Evolutionary conservation across 805 yeast genomes (phyloP).

Genomic region (Cephaloascus fragrans): DNA sequence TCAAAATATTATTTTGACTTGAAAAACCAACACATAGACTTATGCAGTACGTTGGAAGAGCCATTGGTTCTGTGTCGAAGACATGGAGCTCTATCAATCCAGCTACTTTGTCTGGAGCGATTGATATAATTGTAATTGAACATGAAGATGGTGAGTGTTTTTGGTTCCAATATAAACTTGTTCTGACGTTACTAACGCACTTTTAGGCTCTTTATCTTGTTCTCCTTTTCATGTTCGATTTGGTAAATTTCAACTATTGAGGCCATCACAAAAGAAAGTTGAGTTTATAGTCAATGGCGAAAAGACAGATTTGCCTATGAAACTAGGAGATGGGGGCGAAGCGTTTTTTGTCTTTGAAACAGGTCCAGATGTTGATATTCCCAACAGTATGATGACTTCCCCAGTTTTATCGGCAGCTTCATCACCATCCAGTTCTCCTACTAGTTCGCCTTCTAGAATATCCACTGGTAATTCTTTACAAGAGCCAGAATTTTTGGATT

Average conservation of each 20-base stretch:
- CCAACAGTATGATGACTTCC: constrained; percentile 71
- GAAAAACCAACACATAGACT: too few species aligned
- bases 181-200: neutral
- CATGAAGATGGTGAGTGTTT: constrained; percentile 54
- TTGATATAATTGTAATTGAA: constrained; percentile 91
- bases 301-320: constrained; percentile 83
- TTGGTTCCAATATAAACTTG: neutral
- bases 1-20: too few species aligned
- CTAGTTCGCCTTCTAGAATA: constrained; percentile 1
- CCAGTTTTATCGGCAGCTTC: constrained; percentile 66
- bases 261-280: constrained; percentile 93
- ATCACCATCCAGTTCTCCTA: constrained; percentile 39
- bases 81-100: constrained; percentile 98
- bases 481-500: constrained; percentile 35
- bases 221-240: constrained; percentile 96
- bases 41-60: constrained; percentile 97
- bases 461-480: neutral
- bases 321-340: constrained; percentile 95
- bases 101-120: constrained; percentile 92
- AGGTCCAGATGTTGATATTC: constrained; percentile 46
- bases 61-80: constrained; percentile 88
- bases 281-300: constrained; percentile 80
- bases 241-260: constrained; percentile 84
- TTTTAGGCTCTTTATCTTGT: constrained; percentile 55
- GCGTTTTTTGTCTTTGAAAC: constrained; percentile 96